Percentiles rank a stretch among this genome's conserved stretches.
These are phyloP conservation scores for Blumeria graminis DNA, from an alignment of 2,329 filamentous ascomycete genomes.

Conservation along the genomic window DNA sequence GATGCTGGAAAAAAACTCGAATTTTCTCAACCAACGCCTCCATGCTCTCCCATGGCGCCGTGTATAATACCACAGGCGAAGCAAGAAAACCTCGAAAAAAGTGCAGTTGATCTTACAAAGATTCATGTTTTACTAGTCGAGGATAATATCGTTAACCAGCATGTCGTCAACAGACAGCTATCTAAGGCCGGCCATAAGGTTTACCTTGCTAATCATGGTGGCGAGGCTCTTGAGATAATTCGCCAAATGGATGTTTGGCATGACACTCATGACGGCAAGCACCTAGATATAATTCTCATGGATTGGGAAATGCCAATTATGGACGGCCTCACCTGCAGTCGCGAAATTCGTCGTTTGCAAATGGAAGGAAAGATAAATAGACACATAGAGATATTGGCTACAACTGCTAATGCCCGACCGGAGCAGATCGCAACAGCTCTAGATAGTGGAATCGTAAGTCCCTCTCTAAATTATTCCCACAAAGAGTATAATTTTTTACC, in stretches of 20 bases:
- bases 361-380: constrained; percentile 25
- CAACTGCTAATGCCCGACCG: constrained; percentile 12
- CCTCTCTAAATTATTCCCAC: not conserved
- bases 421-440: constrained; percentile 11
- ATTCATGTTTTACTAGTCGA: constrained; percentile 28
- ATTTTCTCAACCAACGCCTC: constrained; percentile 26
- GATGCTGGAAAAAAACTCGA: not conserved
- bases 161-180: constrained; percentile 25
- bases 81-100: not conserved
- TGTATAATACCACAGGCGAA: not conserved
- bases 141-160: constrained; percentile 36
- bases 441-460: constrained; percentile 8
- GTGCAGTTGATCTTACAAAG: constrained; percentile 2
- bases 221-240: constrained; percentile 26
- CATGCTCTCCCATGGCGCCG: not conserved
- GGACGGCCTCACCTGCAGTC: constrained; percentile 43
- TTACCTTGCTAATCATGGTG: constrained; percentile 30
- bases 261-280: constrained; percentile 11
- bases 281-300: constrained; percentile 42
- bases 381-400: constrained; percentile 17
- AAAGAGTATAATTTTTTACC: not conserved
- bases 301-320: constrained; percentile 57
- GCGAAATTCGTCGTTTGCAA: constrained; percentile 35
- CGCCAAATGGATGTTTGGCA: constrained; percentile 9
- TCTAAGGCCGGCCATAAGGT: constrained; percentile 19